These are phyloP conservation scores for Tagetes erecta DNA, from an alignment of 129 eudicot species.

Conservation along the genomic window DNA sequence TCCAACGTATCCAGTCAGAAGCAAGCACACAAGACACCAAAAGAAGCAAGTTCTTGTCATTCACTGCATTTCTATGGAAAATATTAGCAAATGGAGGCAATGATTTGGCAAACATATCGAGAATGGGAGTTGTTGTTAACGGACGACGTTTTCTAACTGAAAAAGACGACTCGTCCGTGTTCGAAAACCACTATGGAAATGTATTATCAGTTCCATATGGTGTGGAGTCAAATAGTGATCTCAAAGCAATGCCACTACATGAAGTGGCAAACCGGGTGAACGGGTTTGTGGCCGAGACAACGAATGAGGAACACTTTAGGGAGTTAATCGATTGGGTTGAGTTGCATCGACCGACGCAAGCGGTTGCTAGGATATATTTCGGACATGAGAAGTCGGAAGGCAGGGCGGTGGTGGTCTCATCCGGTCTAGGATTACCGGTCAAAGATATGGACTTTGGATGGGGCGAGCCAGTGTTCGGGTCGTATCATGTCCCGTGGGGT, in stretches of 20 bases:
- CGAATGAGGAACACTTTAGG: background rate
- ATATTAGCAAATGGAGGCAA: background rate
- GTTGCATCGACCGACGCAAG: background rate
- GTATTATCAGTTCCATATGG: background rate
- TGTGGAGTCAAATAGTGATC: background rate
- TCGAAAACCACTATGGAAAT: constrained; percentile 2
- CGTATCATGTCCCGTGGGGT: constrained; percentile 13
- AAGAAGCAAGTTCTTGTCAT: background rate
- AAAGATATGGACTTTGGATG: constrained; percentile 14
- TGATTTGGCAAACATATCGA: background rate
- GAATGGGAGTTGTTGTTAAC: constrained; percentile 3
- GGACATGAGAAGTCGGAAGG: constrained; percentile 14
- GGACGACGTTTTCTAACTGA: background rate
- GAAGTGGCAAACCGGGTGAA: background rate
- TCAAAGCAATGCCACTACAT: background rate
- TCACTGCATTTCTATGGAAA: background rate
- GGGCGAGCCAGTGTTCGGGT: background rate
- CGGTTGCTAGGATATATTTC: constrained; percentile 3
- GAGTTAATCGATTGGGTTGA: constrained; percentile 4
- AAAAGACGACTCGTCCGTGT: background rate
- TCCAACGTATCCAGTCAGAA: background rate
- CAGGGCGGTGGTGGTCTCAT: constrained; percentile 56
- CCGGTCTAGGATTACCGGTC: constrained; percentile 49
- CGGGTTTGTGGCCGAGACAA: constrained; percentile 1
- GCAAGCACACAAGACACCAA: background rate